Percentiles rank a stretch among this genome's conserved stretches.
These are phyloP conservation scores for Salvia miltiorrhiza DNA, from an alignment of 257 asterid genomes.

Conservation along the genomic window DNA sequence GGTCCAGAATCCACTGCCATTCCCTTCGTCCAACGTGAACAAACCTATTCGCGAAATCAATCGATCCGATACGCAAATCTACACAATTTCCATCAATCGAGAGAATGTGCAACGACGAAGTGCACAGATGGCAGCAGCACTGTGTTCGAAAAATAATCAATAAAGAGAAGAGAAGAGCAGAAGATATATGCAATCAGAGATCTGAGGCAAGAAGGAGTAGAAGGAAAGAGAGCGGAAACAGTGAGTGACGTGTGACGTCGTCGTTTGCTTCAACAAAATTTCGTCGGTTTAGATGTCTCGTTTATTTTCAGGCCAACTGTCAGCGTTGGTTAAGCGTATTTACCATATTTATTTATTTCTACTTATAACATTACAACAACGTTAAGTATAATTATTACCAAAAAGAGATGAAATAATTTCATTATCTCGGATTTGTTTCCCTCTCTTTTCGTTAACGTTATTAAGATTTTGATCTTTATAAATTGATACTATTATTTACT, in stretches of 20 bases:
- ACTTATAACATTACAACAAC: neutral
- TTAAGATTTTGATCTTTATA: neutral
- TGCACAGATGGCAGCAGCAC: constrained; percentile 4
- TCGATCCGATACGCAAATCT: constrained; percentile 24
- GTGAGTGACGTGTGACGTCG: constrained; percentile 36
- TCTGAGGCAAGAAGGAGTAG: constrained; percentile 38
- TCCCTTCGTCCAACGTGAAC: constrained; percentile 5
- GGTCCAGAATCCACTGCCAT: constrained; percentile 74
- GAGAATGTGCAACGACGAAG: constrained; percentile 2
- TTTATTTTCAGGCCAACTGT: constrained; percentile 32
- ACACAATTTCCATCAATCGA: constrained; percentile 29
- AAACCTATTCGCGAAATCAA: constrained; percentile 16
- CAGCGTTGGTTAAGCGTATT: constrained; percentile 32
- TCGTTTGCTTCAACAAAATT: constrained; percentile 55
- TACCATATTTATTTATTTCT: neutral
- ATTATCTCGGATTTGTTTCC: neutral
- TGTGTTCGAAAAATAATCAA: neutral
- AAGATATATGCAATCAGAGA: constrained; percentile 33
- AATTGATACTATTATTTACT: too few species aligned
- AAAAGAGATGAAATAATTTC: too few species aligned
- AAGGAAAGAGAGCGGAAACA: constrained; percentile 14
- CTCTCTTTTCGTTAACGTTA: neutral
- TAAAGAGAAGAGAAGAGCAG: constrained; percentile 10
- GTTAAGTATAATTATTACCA: neutral
- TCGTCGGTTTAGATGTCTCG: constrained; percentile 27